These are phyloP conservation scores for Acer negundo DNA, from an alignment of 345 rosid genomes.

Conservation along the genomic window DNA sequence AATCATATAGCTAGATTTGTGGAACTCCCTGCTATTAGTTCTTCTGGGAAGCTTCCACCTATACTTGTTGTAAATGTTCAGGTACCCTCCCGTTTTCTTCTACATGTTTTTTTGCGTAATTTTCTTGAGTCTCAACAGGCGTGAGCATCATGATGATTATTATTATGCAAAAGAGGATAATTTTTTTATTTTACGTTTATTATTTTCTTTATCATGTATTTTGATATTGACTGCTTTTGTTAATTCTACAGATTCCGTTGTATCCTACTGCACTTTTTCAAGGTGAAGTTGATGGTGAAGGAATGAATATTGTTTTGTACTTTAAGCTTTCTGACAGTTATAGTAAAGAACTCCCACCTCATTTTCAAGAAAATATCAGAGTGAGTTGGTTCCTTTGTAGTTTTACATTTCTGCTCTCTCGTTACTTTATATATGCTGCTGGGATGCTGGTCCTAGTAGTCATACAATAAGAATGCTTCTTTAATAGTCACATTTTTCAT, in stretches of 20 bases:
- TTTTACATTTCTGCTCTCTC: background rate
- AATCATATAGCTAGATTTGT: slow-evolving; percentile 78
- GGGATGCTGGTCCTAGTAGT: background rate
- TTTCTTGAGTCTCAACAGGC: background rate
- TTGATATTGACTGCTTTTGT: slow-evolving; percentile 6
- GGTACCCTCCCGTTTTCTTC: slow-evolving; percentile 41
- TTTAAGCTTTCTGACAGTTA: slow-evolving; percentile 55
- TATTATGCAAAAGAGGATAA: background rate
- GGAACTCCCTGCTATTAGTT: slow-evolving; percentile 60
- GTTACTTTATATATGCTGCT: background rate
- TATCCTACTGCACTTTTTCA: slow-evolving; percentile 68
- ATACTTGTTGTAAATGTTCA: slow-evolving; percentile 89
- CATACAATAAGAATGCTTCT: background rate
- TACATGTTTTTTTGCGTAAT: background rate
- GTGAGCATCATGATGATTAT: slow-evolving; percentile 9
- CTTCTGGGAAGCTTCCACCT: slow-evolving; percentile 64
- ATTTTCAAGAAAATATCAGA: slow-evolving; percentile 48
- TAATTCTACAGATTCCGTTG: slow-evolving; percentile 68
- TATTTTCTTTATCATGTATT: background rate
- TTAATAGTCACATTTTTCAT: background rate
- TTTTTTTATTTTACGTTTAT: background rate
- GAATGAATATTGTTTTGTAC: slow-evolving; percentile 59
- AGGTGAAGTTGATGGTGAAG: slow-evolving; percentile 60
- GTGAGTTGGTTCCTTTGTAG: slow-evolving; percentile 30
- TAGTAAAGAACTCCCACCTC: slow-evolving; percentile 42